phyloP scores from a whole-genome alignment of 768 basidiomycete species.

The Leucosporidium scottii region DNA sequence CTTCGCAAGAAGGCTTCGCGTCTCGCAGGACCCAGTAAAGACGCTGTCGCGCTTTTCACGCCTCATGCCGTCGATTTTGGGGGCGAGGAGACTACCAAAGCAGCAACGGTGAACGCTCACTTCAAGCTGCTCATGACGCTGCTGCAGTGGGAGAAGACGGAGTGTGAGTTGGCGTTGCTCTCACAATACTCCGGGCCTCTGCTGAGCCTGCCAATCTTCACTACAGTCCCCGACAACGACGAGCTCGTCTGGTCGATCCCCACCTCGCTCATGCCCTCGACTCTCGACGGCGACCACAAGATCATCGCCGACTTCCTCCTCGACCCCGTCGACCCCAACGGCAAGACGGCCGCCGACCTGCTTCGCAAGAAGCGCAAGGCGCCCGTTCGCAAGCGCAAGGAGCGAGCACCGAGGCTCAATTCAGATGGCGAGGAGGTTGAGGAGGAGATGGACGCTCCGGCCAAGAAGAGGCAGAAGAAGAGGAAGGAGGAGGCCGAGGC shows the following conservation, averaged over 20 bases:
- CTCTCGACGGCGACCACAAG: slow-evolving; percentile 60
- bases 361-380: slow-evolving; percentile 56
- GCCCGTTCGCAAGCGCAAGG: slow-evolving; percentile 30
- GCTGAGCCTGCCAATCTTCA: too few relatives aligned
- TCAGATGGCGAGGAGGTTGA: slow-evolving; percentile 10
- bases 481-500: slow-evolving; percentile 27
- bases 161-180: slow-evolving; percentile 56
- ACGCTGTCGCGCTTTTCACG: slow-evolving; percentile 47
- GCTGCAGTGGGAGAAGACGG: slow-evolving; percentile 61
- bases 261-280: slow-evolving; percentile 56
- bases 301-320: slow-evolving; percentile 78
- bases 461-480: slow-evolving; percentile 23
- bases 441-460: not conserved
- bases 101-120: slow-evolving; percentile 66
- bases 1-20: slow-evolving; percentile 32
- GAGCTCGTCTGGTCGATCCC: slow-evolving; percentile 65
- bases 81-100: slow-evolving; percentile 65
- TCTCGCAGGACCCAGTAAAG: slow-evolving; percentile 54
- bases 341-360: slow-evolving; percentile 60
- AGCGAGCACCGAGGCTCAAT: slow-evolving; percentile 4
- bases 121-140: slow-evolving; percentile 81
- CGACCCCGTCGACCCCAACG: slow-evolving; percentile 70
- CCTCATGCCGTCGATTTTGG: slow-evolving; percentile 39
- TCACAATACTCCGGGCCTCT: too few relatives aligned
- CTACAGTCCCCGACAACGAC: slow-evolving; percentile 17